Evolutionary conservation across 1,284 basidiomycete genomes (phyloP).

Genomic region (Thecaphora thlaspeos): DNA sequence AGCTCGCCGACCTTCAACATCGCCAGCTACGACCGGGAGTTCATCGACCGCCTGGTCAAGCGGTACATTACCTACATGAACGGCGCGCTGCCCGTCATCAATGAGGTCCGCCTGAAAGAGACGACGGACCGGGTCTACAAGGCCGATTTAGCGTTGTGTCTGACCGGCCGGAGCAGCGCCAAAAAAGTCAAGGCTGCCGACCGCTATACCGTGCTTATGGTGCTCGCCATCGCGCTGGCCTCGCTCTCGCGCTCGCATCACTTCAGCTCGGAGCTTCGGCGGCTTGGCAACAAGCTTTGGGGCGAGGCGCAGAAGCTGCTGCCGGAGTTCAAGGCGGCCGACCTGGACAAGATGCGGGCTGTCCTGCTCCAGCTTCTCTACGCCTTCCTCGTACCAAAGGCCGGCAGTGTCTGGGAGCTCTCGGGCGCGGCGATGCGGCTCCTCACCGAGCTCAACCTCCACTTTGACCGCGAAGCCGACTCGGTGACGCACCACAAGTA

Average conservation of each 20-base stretch:
- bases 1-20: constrained; percentile 11
- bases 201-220: constrained; percentile 23
- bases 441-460: constrained; percentile 29
- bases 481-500: constrained; percentile 18
- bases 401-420: constrained; percentile 33
- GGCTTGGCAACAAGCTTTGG: constrained; percentile 30
- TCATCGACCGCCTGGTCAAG: constrained; percentile 26
- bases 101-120: constrained; percentile 20
- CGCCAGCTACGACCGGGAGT: constrained; percentile 19
- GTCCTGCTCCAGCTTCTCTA: constrained; percentile 28
- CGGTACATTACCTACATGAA: constrained; percentile 37
- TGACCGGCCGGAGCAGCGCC: constrained; percentile 3
- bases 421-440: constrained; percentile 30
- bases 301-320: constrained; percentile 19
- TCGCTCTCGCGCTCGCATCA: constrained; percentile 31
- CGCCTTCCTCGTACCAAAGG: constrained; percentile 19
- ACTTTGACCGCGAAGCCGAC: constrained; percentile 31
- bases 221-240: constrained; percentile 22
- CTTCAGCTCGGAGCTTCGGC: constrained; percentile 30
- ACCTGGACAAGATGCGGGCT: constrained; percentile 27
- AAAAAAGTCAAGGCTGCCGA: neutral
- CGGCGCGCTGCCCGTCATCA: constrained; percentile 21
- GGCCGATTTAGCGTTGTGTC: constrained; percentile 14
- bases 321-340: constrained; percentile 8
- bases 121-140: constrained; percentile 18